phyloP scores from a whole-genome alignment of 2,329 filamentous ascomycete species.

The Orbilia oligospora region DNA sequence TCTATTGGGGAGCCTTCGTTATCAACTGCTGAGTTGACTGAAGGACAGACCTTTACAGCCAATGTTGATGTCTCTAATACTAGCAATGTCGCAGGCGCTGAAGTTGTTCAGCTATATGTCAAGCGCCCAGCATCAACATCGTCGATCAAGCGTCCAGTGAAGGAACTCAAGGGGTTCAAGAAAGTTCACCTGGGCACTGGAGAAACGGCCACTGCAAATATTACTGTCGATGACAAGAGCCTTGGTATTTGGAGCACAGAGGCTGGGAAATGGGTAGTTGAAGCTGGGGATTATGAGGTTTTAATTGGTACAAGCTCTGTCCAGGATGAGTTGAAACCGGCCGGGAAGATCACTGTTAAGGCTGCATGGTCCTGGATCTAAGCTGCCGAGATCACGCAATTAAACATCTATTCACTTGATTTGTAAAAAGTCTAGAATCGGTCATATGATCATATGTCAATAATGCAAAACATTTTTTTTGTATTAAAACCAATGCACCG shows the following conservation, averaged over 20 bases:
- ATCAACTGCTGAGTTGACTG: conserved; percentile 72
- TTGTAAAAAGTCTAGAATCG: neutral
- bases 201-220: conserved; percentile 34
- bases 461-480: neutral
- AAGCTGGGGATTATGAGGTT: conserved; percentile 43
- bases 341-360: conserved; percentile 35
- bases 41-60: conserved; percentile 68
- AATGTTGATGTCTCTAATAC: conserved; percentile 74
- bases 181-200: conserved; percentile 70
- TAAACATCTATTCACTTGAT: neutral
- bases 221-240: conserved; percentile 42
- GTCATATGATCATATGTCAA: neutral
- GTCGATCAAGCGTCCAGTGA: conserved; percentile 76
- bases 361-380: conserved; percentile 49
- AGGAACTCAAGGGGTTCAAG: conserved; percentile 76
- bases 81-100: conserved; percentile 73
- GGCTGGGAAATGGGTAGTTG: conserved; percentile 50
- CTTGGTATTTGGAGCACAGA: conserved; percentile 47
- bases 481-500: conserved; percentile 13
- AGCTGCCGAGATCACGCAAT: neutral
- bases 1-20: conserved; percentile 71
- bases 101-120: conserved; percentile 78
- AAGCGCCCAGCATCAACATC: conserved; percentile 71
- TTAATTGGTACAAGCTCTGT: conserved; percentile 52
- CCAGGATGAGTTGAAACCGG: conserved; percentile 17